phyloP scores from a whole-genome alignment of 305 asterid species.

The Withania somnifera region DNA sequence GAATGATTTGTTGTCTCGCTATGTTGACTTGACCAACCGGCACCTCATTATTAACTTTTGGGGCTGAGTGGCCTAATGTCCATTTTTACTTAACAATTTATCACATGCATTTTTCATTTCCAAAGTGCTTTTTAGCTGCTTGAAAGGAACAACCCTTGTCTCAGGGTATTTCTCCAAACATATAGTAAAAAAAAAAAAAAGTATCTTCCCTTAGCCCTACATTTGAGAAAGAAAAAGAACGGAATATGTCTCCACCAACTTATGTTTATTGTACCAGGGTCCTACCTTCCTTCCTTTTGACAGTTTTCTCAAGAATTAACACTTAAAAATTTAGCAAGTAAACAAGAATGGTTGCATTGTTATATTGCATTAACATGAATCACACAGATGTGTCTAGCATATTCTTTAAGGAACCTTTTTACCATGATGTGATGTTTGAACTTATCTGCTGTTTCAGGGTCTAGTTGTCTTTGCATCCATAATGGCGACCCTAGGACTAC shows the following conservation, averaged over 20 bases:
- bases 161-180: too few relatives aligned
- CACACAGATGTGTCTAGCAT: background rate
- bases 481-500: conserved; percentile 87
- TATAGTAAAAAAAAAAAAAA: too few relatives aligned
- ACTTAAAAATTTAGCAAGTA: too few relatives aligned
- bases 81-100: background rate
- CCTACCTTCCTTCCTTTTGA: too few relatives aligned
- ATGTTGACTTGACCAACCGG: background rate
- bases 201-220: too few relatives aligned
- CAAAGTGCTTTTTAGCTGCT: too few relatives aligned
- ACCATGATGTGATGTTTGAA: background rate
- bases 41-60: background rate
- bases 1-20: background rate
- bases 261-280: too few relatives aligned
- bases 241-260: too few relatives aligned
- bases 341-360: background rate
- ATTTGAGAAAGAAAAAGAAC: too few relatives aligned
- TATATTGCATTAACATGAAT: background rate
- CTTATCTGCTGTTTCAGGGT: conserved; percentile 36
- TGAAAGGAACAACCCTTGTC: too few relatives aligned
- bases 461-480: conserved; percentile 79
- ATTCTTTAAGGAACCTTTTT: background rate
- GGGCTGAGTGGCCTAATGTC: background rate
- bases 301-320: too few relatives aligned
- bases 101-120: background rate